Conservation (phyloP, 2,329 filamentous ascomycete genomes). For the Botrytis fragariae region DNA sequence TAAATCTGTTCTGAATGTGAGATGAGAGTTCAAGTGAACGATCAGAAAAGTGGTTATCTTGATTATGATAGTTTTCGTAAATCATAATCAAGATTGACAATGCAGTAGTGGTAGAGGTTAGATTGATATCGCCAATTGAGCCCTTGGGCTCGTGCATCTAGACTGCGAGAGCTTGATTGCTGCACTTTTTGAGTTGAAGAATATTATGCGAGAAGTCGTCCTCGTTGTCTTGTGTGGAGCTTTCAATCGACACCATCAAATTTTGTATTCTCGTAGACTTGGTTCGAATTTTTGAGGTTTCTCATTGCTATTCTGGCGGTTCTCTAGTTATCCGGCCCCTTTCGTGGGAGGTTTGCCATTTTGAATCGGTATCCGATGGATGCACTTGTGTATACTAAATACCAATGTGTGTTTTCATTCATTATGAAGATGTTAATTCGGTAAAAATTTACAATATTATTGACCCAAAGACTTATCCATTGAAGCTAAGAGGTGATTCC, state of each 20-base stretch:
- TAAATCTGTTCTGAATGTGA: neutral
- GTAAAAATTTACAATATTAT: accelerated
- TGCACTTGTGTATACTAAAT: neutral
- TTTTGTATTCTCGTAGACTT: too few species aligned
- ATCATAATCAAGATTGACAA: neutral
- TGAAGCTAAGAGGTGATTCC: neutral
- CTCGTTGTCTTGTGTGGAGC: neutral
- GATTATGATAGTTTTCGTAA: neutral
- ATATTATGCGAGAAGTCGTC: neutral
- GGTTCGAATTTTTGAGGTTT: neutral
- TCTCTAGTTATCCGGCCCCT: neutral
- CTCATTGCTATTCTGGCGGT: neutral
- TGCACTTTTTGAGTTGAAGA: neutral
- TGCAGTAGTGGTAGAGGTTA: too few species aligned
- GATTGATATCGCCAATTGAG: neutral
- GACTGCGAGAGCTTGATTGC: neutral
- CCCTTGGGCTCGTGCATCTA: neutral
- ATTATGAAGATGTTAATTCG: neutral
- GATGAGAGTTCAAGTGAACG: neutral
- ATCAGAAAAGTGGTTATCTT: neutral
- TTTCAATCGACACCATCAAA: neutral
- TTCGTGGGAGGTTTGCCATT: neutral
- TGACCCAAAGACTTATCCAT: neutral
- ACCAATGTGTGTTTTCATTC: neutral
- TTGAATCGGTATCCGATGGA: neutral